phyloP scores from a whole-genome alignment of 1,284 basidiomycete species.

The Cerrena zonata region DNA sequence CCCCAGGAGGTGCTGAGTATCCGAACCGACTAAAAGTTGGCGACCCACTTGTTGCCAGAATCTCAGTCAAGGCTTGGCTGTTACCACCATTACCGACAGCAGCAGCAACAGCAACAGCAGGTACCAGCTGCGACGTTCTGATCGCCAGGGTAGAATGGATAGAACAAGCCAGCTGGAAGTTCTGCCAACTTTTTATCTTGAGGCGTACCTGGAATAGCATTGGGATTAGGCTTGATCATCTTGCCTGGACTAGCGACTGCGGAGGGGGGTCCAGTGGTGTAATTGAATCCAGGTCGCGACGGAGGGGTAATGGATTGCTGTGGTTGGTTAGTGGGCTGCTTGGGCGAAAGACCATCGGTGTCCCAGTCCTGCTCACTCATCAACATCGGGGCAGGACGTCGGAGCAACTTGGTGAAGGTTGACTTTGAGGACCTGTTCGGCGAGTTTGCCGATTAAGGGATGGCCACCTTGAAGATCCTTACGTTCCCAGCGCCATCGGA shows the following conservation, averaged over 20 bases:
- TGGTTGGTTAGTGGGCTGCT: conserved; percentile 13
- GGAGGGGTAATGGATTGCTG: conserved; percentile 21
- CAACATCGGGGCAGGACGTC: conserved; percentile 49
- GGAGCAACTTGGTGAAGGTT: conserved; percentile 58
- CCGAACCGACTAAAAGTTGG: conserved; percentile 44
- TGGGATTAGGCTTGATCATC: conserved; percentile 11
- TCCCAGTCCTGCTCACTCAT: conserved; percentile 70
- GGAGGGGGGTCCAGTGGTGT: background rate
- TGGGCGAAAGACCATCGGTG: conserved; percentile 30
- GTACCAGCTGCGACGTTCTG: conserved; percentile 19
- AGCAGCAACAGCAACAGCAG: conserved; percentile 16
- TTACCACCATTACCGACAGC: conserved; percentile 16
- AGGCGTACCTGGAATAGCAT: background rate
- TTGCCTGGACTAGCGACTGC: conserved; percentile 16
- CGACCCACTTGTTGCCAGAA: conserved; percentile 51
- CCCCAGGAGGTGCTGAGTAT: conserved; percentile 46
- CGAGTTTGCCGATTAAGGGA: conserved; percentile 73
- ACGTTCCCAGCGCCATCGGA: conserved; percentile 82
- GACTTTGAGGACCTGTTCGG: conserved; percentile 68
- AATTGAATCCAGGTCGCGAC: conserved; percentile 17
- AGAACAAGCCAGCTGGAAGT: conserved; percentile 61
- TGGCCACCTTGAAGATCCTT: conserved; percentile 66
- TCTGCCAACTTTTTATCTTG: conserved; percentile 42
- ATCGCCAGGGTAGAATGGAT: conserved; percentile 66
- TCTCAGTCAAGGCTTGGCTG: conserved; percentile 42